Evolutionary conservation across 108 stramenopile species (phyloP).

Genomic region (Skeletonema potamos): DNA sequence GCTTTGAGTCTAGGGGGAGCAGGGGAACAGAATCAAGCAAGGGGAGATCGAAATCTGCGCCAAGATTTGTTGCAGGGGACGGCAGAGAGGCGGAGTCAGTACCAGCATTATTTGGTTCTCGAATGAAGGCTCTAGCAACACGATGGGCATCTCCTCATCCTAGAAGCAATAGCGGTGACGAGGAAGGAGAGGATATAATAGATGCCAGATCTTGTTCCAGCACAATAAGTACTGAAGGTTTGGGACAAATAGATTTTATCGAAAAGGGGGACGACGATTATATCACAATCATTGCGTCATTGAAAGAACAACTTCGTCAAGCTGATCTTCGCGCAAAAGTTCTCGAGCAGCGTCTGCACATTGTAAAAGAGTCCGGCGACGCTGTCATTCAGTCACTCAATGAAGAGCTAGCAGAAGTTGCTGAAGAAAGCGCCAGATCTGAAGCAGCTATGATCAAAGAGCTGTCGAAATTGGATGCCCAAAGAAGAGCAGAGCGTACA

Average conservation of each 20-base stretch:
- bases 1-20: conserved; percentile 4
- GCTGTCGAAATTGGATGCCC: conserved; percentile 53
- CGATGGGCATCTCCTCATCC: conserved; percentile 30
- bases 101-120: conserved; percentile 26
- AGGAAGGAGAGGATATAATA: neutral
- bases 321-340: conserved; percentile 33
- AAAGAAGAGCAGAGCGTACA: conserved; percentile 33
- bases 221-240: conserved; percentile 17
- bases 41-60: conserved; percentile 10
- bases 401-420: conserved; percentile 73
- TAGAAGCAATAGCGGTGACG: conserved; percentile 3
- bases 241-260: conserved; percentile 4
- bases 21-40: neutral
- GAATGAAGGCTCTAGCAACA: conserved; percentile 29
- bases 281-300: conserved; percentile 14
- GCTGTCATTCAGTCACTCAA: conserved; percentile 67
- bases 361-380: conserved; percentile 65
- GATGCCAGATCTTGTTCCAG: too few relatives aligned
- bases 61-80: neutral
- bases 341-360: conserved; percentile 60
- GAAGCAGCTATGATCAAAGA: conserved; percentile 74
- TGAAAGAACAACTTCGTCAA: conserved; percentile 41
- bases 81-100: conserved; percentile 1
- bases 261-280: conserved; percentile 12
- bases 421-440: conserved; percentile 56